Base-by-base conservation (phyloP, 352 stramenopile genomes). In the Phytophthora idaei region DNA sequence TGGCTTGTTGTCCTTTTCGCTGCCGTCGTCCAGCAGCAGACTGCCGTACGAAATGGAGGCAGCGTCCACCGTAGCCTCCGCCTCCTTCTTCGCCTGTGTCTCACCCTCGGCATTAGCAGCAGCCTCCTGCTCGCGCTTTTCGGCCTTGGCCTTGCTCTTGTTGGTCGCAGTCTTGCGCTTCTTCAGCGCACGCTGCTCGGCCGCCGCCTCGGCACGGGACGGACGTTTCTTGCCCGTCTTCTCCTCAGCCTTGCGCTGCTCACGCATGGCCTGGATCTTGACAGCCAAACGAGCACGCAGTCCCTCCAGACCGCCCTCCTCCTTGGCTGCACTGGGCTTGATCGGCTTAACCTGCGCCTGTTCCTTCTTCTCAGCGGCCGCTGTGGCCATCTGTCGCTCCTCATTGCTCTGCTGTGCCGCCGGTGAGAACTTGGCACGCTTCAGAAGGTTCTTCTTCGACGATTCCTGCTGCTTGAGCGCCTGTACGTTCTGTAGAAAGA, bases 41-140 rank as follows among this genome's bases (percentile, higher is more conserved):
- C 80, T 92, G n/a, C 85, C 85, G 60, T 93, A 93, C 44, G 85
- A 93, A 56, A 93, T 90, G 17, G 76, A 78, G 2, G 70, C 58
- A 9, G 61, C 54, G 9, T 72, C 67, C 9, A 63, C 59, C 5
- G 41, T 59, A 5, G 75, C 57, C 7, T 64, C 57, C 17, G 41
- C 52, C 34, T 59, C 67, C 14, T 54, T 29, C 21, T 54, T 58
- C 14, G 42, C 64, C 27, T 76, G 69, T 59, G 44, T 45, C 10
- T 70, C 42, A 10, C 46, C 48, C 31, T 64, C 54, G 14, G 48
- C 42, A 28, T 74, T 58, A 4, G 48, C 34, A 11, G 46, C 57
- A n/a, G 64, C 59, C 69, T 87, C 72, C 54, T 83, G 74, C 51
- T 85, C 84, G 21, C 61, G 50, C 36, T 76, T 75, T n/a, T 69